Percentiles rank a stretch among this genome's conserved stretches.
phyloP scores from a whole-genome alignment of 2,329 filamentous ascomycete genomes.

The Aspergillus clavatus region DNA sequence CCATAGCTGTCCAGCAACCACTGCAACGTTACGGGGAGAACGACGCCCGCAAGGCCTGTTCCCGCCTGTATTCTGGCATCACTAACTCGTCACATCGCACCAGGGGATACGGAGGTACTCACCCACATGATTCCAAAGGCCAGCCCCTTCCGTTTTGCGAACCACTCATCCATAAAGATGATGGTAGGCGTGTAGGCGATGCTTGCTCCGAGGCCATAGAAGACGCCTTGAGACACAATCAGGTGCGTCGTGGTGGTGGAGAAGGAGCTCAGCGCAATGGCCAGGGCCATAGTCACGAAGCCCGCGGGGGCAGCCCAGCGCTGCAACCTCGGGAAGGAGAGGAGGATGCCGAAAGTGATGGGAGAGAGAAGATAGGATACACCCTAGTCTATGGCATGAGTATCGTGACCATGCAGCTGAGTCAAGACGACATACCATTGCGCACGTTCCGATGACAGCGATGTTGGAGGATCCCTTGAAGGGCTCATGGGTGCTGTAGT shows the following conservation, averaged over 20 bases:
- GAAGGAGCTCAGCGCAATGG: conserved; percentile 37
- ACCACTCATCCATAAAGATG: conserved; percentile 49
- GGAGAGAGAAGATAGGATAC: conserved; percentile 24
- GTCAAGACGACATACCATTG: conserved; percentile 42
- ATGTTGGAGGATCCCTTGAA: conserved; percentile 50
- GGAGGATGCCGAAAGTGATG: conserved; percentile 24
- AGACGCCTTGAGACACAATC: conserved; percentile 36
- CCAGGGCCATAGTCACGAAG: conserved; percentile 31
- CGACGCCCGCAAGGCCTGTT: conserved; percentile 28
- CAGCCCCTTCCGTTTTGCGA: conserved; percentile 45
- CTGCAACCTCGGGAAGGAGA: conserved; percentile 28
- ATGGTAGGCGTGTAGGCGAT: conserved; percentile 46
- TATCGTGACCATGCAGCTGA: not conserved
- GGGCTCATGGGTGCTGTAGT: conserved; percentile 57
- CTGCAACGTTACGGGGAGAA: conserved; percentile 28
- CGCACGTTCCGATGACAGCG: conserved; percentile 60
- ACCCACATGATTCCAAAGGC: conserved; percentile 49
- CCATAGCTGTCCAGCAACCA: conserved; percentile 28
- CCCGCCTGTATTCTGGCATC: conserved; percentile 19
- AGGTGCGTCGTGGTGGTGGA: conserved; percentile 37
- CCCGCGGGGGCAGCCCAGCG: conserved; percentile 29
- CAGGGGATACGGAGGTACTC: conserved; percentile 3
- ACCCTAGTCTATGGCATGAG: conserved; percentile 17
- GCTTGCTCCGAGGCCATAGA: conserved; percentile 42
- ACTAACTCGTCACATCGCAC: not conserved